These are phyloP conservation scores for Zopfochytrium polystomum DNA, from an alignment of 371 early-diverging fungal genomes.

Conservation along the genomic window DNA sequence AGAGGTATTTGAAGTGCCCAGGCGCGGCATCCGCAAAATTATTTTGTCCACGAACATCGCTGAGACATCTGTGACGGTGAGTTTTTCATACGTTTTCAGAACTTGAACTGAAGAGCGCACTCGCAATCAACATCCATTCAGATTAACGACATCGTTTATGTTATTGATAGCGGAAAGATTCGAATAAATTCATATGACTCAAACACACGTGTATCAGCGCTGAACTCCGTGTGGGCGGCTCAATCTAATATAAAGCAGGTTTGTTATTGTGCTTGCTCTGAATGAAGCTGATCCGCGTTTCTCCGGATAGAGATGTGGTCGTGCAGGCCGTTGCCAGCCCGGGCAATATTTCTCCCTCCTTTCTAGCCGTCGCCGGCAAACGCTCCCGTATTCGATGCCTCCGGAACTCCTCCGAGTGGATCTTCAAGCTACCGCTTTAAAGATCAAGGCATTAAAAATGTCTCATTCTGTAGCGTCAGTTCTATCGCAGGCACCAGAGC, in stretches of 20 bases:
- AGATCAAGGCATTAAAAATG: constrained; percentile 47
- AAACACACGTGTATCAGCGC: constrained; percentile 28
- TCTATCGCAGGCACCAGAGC: constrained; percentile 48
- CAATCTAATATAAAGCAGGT: constrained; percentile 47
- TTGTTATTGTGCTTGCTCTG: constrained; percentile 3
- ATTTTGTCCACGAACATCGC: constrained; percentile 92
- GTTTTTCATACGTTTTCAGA: constrained; percentile 8
- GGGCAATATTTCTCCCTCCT: constrained; percentile 57
- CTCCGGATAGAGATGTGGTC: constrained; percentile 48
- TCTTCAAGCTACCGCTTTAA: constrained; percentile 47
- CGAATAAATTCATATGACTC: constrained; percentile 47
- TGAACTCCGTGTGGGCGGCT: constrained; percentile 39
- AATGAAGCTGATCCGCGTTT: constrained; percentile 7
- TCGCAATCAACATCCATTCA: neutral
- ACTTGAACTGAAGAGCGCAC: constrained; percentile 5
- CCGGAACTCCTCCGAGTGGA: constrained; percentile 58
- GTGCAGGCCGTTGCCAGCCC: constrained; percentile 56
- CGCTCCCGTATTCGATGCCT: constrained; percentile 37
- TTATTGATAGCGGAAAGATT: constrained; percentile 55
- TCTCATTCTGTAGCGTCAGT: constrained; percentile 31
- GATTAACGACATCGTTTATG: constrained; percentile 59
- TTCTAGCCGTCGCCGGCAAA: constrained; percentile 37
- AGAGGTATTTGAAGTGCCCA: constrained; percentile 62
- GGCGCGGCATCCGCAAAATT: constrained; percentile 70
- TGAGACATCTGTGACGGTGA: constrained; percentile 72